Evolutionary conservation across 768 basidiomycete genomes (phyloP).

Genomic region (Termitomyces sp.): DNA sequence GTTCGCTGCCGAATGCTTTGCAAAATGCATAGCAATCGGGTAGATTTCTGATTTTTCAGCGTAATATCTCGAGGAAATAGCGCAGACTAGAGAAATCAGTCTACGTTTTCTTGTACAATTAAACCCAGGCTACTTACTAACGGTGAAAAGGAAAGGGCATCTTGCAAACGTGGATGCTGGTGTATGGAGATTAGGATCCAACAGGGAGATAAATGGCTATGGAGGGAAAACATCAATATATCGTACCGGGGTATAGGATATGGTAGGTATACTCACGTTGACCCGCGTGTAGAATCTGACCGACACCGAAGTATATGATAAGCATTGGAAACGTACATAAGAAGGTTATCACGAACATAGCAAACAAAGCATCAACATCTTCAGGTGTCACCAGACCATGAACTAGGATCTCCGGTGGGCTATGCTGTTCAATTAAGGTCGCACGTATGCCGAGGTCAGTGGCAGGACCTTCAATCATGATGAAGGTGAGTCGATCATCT

Average conservation of each 20-base stretch:
- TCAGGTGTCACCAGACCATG: slow-evolving; percentile 75
- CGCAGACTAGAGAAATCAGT: slow-evolving; percentile 55
- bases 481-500: background rate
- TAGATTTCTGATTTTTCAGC: slow-evolving; percentile 79
- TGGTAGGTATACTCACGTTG: slow-evolving; percentile 53
- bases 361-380: slow-evolving; percentile 81
- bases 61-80: slow-evolving; percentile 81
- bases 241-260: too few species aligned
- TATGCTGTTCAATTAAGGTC: slow-evolving; percentile 71
- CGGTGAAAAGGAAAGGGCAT: slow-evolving; percentile 89
- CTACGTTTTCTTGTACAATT: background rate
- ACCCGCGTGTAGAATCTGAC: slow-evolving; percentile 66
- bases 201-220: slow-evolving; percentile 67
- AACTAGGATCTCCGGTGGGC: slow-evolving; percentile 77
- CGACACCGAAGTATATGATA: slow-evolving; percentile 3
- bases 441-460: slow-evolving; percentile 69
- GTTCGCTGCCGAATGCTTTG: slow-evolving; percentile 77
- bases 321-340: background rate
- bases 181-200: slow-evolving; percentile 81
- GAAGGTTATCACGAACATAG: slow-evolving; percentile 51
- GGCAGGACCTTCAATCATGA: slow-evolving; percentile 50
- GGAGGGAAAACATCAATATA: background rate
- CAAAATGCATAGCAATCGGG: slow-evolving; percentile 86
- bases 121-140: slow-evolving; percentile 45
- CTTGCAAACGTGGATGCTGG: slow-evolving; percentile 75